Evolutionary conservation across 2,329 filamentous ascomycete species (phyloP), one percentile per base, ranked within the genome.

Genomic region (Curvularia verruculosa): DNA sequence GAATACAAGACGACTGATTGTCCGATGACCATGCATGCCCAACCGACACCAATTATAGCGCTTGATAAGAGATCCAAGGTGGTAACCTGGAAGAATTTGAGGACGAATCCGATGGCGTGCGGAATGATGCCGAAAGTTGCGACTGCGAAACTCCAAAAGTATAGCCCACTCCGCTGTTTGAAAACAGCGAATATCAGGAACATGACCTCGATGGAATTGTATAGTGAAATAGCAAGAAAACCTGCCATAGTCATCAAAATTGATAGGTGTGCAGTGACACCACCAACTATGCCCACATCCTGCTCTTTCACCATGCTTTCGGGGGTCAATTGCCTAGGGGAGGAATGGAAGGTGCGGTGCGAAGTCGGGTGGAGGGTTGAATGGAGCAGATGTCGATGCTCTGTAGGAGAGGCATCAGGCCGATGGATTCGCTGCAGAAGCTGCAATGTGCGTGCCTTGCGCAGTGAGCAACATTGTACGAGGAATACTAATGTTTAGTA

Each of bases 1-100:
- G 84, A 87, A 72, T 85, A 88, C 0, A 88, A 74, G 1, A 88
- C 85, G 13, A 87, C 57, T 0, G 81, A 80, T 65, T 86, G 84
- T 0, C 85, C 85, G 0, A 84, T 85, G 0, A 87, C 82, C 83
- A 87, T 86, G 2, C 74, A 65, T 67, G 81, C 81, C 81, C 85
- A 83, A 7, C 83, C 66, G 3, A 64, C 37, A 21, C 41, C 54
- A 37, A 58, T 47, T 13, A 58, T 51, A 13, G 51, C n/a, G 52
- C 58, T 61, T 19, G 59, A 59, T 9, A 58, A 50, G 21, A 59
- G 18, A 37, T 58, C 48, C 6, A 55, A 75, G 73, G 47, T 54
- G 23, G 52, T 61, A 34, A 62, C 49, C 6, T 63, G 51, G 58
- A 58, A 67, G 55, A 79, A 79, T 4, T 78, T 78, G 13, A 78